phyloP scores from a whole-genome alignment of 495 filamentous ascomycete genomes.

The Physcia stellaris region DNA sequence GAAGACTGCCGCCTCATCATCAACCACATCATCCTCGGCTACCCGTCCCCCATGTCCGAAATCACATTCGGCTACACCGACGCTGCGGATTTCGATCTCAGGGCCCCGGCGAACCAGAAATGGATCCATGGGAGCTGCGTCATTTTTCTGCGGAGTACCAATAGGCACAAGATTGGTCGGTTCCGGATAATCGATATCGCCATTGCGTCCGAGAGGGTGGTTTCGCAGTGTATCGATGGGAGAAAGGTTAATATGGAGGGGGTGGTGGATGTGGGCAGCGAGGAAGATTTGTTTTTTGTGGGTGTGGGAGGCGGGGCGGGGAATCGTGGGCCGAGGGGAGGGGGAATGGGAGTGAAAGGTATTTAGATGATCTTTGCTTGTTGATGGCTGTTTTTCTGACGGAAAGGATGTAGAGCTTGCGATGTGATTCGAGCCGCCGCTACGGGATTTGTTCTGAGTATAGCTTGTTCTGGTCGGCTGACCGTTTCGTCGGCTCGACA shows the following conservation, averaged over 20 bases:
- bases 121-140: not conserved
- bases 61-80: not conserved
- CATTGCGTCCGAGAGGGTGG: not conserved
- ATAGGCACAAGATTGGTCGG: not conserved
- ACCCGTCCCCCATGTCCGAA: not conserved
- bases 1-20: constrained; percentile 1
- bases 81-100: constrained; percentile 1
- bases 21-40: constrained; percentile 1
- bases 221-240: not conserved
- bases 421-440: too few relatives aligned
- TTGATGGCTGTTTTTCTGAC: too few relatives aligned
- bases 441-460: too few relatives aligned
- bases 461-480: too few relatives aligned
- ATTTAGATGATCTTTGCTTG: too few relatives aligned
- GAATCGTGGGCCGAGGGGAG: too few relatives aligned
- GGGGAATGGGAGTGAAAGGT: too few relatives aligned
- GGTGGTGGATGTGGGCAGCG: not conserved
- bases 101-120: not conserved
- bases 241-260: not conserved
- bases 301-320: not conserved
- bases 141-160: not conserved
- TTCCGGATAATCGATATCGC: constrained; percentile 2
- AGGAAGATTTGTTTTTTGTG: not conserved
- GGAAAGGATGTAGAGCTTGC: too few relatives aligned
- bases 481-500: too few relatives aligned